phyloP scores from a whole-genome alignment of 208 protist species.

The Acanthamoeba triangularis region DNA sequence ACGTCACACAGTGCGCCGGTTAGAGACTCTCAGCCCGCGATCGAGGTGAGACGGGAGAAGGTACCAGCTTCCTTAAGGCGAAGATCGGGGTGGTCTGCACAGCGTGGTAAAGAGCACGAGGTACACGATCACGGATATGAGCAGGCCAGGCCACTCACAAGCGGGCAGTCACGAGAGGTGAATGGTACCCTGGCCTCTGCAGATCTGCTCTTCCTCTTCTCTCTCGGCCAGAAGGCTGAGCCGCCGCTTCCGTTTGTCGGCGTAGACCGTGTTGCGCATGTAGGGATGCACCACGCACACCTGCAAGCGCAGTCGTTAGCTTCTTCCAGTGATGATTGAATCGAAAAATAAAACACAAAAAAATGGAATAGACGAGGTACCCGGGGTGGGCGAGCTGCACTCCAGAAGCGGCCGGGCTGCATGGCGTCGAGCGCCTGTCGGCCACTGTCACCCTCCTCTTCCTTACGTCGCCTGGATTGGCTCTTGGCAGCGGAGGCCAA shows the following conservation, averaged over 20 bases:
- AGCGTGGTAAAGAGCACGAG: background rate
- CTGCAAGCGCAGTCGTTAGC: background rate
- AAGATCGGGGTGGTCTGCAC: conserved; percentile 29
- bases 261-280: conserved; percentile 41
- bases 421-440: conserved; percentile 7
- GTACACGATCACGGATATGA: background rate
- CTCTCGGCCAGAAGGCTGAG: background rate
- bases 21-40: background rate
- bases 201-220: conserved; percentile 41
- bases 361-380: background rate
- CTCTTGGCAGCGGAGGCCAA: background rate
- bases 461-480: background rate
- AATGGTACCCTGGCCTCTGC: conserved; percentile 11
- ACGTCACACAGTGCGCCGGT: background rate
- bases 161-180: background rate
- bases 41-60: background rate
- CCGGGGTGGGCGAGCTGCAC: background rate
- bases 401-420: conserved; percentile 65
- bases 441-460: background rate
- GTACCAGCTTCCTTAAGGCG: conserved; percentile 57
- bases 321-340: background rate
- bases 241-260: conserved; percentile 18
- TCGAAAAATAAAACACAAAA: background rate
- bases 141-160: background rate
- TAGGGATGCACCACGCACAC: conserved; percentile 60